phyloP scores from a whole-genome alignment of 2,329 filamentous ascomycete genomes.

The Curvularia verruculosa region DNA sequence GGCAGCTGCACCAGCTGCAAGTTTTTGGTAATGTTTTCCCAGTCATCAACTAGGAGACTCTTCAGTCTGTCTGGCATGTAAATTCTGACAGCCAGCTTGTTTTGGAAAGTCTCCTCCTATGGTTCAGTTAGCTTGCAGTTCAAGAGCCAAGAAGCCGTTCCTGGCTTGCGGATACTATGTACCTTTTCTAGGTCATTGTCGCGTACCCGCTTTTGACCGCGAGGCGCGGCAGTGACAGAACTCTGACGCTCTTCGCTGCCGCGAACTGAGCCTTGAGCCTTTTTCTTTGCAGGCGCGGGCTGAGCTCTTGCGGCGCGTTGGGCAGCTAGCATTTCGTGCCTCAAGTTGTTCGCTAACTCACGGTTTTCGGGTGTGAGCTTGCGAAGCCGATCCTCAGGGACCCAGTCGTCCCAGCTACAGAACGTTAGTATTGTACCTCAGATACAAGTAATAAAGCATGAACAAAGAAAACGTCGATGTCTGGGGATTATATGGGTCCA shows the following conservation, averaged over 20 bases:
- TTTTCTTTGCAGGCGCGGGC: slow-evolving; percentile 59
- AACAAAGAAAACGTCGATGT: background rate
- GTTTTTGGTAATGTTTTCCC: slow-evolving; percentile 98
- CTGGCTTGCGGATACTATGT: slow-evolving; percentile 26
- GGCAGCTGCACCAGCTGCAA: slow-evolving; percentile 87
- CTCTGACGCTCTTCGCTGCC: slow-evolving; percentile 80
- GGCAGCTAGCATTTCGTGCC: slow-evolving; percentile 69
- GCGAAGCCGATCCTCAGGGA: slow-evolving; percentile 87
- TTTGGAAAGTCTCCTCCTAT: slow-evolving; percentile 87
- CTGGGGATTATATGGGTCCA: background rate
- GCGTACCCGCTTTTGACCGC: slow-evolving; percentile 75
- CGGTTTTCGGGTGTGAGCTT: slow-evolving; percentile 96
- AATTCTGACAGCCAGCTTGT: slow-evolving; percentile 83
- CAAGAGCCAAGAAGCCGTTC: background rate
- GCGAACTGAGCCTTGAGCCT: slow-evolving; percentile 66
- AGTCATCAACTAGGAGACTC: slow-evolving; percentile 92
- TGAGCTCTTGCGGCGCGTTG: slow-evolving; percentile 55
- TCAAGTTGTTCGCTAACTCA: slow-evolving; percentile 78
- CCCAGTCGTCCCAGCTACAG: slow-evolving; percentile 94
- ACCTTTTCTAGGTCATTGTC: slow-evolving; percentile 86
- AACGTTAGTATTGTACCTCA: slow-evolving; percentile 20
- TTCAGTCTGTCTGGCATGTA: slow-evolving; percentile 89
- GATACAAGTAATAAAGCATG: background rate
- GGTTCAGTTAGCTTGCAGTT: background rate
- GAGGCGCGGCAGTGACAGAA: slow-evolving; percentile 59